phyloP scores from a whole-genome alignment of 768 basidiomycete species.

The Boletus sensibilis region DNA sequence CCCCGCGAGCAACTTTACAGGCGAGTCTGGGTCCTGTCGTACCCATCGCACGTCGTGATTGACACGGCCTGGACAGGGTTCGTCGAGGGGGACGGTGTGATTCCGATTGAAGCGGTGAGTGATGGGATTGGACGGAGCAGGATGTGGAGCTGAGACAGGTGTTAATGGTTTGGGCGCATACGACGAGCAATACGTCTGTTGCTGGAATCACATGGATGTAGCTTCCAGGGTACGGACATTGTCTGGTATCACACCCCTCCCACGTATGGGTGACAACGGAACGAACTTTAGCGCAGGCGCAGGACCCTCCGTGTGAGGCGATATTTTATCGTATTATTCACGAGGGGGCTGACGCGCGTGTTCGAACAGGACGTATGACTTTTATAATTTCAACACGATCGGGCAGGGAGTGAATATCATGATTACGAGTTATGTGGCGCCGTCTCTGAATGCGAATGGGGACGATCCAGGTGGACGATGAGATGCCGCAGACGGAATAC shows the following conservation, averaged over 20 bases:
- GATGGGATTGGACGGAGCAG: background rate
- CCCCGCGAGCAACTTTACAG: conserved; percentile 1
- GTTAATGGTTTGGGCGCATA: background rate
- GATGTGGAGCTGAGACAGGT: background rate
- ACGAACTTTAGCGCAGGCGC: conserved; percentile 43
- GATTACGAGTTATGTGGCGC: background rate
- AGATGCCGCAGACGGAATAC: background rate
- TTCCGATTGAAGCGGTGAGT: conserved; percentile 60
- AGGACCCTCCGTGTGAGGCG: conserved; percentile 30
- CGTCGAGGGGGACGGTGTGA: conserved; percentile 59
- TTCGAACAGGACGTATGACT: conserved; percentile 36
- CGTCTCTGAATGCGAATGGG: background rate
- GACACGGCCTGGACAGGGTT: conserved; percentile 40
- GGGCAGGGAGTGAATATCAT: background rate
- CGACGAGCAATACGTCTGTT: conserved; percentile 41
- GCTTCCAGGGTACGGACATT: conserved; percentile 45
- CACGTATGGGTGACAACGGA: conserved; percentile 36
- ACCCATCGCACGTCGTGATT: background rate
- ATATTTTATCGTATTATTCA: background rate
- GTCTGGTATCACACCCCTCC: conserved; percentile 60
- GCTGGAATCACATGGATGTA: conserved; percentile 56
- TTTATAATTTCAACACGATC: conserved; percentile 6
- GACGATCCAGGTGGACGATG: background rate
- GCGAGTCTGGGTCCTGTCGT: background rate
- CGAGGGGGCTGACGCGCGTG: background rate